These are phyloP conservation scores for Antrodiella citrinella DNA, from an alignment of 768 basidiomycete species.

Conservation along the genomic window DNA sequence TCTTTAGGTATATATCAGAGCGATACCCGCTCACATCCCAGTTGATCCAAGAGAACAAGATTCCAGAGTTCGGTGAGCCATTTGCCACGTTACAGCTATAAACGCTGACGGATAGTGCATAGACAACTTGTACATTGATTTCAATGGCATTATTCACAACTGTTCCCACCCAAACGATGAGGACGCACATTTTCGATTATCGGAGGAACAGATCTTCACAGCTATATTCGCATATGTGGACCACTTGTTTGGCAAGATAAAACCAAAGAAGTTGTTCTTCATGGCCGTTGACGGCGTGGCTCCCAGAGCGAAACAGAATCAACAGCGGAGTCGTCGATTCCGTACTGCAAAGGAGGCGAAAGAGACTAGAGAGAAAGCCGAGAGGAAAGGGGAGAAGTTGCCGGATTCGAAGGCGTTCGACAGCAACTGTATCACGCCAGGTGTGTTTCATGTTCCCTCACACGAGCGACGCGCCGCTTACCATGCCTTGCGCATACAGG, in stretches of 20 bases:
- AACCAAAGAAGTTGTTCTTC: conserved; percentile 95
- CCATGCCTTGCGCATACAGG: conserved; percentile 37
- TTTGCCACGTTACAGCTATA: background rate
- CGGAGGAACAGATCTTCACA: conserved; percentile 96
- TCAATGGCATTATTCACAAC: conserved; percentile 89
- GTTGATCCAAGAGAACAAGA: conserved; percentile 96
- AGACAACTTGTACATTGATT: conserved; percentile 92
- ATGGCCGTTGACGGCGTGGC: conserved; percentile 99
- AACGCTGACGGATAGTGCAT: conserved; percentile 13
- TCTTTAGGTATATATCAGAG: conserved; percentile 96
- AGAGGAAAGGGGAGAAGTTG: conserved; percentile 81
- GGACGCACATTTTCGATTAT: conserved; percentile 90
- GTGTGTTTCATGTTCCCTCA: conserved; percentile 35
- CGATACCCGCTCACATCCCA: conserved; percentile 98
- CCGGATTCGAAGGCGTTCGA: conserved; percentile 96
- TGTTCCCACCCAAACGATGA: conserved; percentile 97
- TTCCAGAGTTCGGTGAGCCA: conserved; percentile 86
- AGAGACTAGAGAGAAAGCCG: conserved; percentile 81
- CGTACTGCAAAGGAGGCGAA: conserved; percentile 89
- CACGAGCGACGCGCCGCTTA: background rate
- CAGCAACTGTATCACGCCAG: conserved; percentile 97
- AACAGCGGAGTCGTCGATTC: conserved; percentile 91
- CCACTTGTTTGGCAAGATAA: conserved; percentile 93
- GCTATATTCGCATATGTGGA: conserved; percentile 97
- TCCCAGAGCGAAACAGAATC: conserved; percentile 98